Evolutionary conservation across 352 stramenopile genomes (phyloP).

Genomic region (Phytophthora colocasiae): DNA sequence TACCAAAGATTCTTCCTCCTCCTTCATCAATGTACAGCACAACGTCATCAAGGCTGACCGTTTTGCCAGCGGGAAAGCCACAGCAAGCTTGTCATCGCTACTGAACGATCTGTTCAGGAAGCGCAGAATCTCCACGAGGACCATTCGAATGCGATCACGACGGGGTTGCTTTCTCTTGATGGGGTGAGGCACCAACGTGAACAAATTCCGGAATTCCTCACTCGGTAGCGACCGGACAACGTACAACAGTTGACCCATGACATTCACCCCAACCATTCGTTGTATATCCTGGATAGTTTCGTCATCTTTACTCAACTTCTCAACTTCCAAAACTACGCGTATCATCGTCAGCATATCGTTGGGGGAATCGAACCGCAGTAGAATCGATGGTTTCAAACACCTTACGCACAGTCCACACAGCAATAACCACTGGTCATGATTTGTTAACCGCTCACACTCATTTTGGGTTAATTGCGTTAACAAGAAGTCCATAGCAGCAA

Average conservation of each 20-base stretch:
- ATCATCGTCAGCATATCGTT: slow-evolving; percentile 53
- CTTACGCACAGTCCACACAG: slow-evolving; percentile 44
- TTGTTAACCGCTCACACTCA: slow-evolving; percentile 14
- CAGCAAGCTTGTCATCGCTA: slow-evolving; percentile 3
- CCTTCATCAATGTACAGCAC: slow-evolving; percentile 70
- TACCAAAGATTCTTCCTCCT: slow-evolving; percentile 62
- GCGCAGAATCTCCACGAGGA: slow-evolving; percentile 51
- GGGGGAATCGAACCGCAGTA: slow-evolving; percentile 68
- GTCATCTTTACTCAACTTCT: neutral
- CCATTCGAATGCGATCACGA: slow-evolving; percentile 50
- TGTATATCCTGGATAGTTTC: neutral
- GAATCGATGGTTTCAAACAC: slow-evolving; percentile 54
- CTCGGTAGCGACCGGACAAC: slow-evolving; percentile 43
- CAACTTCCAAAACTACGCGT: slow-evolving; percentile 28
- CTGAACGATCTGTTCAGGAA: slow-evolving; percentile 44
- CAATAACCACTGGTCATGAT: slow-evolving; percentile 29
- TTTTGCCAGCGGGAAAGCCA: slow-evolving; percentile 34
- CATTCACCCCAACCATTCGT: slow-evolving; percentile 37
- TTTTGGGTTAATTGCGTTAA: slow-evolving; percentile 37
- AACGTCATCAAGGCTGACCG: slow-evolving; percentile 46
- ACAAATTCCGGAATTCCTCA: slow-evolving; percentile 43
- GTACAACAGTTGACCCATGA: slow-evolving; percentile 43
- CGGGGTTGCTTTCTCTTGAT: slow-evolving; percentile 59
- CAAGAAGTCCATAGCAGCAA: slow-evolving; percentile 49
- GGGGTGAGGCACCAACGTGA: slow-evolving; percentile 35